Evolutionary conservation across 148 eudicot species (phyloP), one percentile per base, ranked within the genome.

Genomic region (Rhododendron henanense): DNA sequence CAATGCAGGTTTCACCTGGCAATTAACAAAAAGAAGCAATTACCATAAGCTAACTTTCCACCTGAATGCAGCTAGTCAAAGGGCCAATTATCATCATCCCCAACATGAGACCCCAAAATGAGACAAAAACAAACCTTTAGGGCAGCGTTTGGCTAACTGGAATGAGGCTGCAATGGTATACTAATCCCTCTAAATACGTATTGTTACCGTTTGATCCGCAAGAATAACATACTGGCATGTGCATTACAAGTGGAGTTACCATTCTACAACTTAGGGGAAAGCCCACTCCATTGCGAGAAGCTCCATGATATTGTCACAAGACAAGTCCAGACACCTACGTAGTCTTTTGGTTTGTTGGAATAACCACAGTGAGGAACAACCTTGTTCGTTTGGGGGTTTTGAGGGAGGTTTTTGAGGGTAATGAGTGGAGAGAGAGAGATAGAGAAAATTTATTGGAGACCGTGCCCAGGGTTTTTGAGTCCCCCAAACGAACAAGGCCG

Each of bases 1-100:
- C 86, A 96, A 87, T 7, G 98, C 98, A 41, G 98, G 96, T 87
- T 88, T 93, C 82, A 94, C 96, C 98, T 96, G 86, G 44, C 39
- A 86, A 87, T 53, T 7, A 78, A 57, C 69, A 48, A 71, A 85
- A 81, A 73, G 75, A 45, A 81, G 44, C 51, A 21, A 35, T 33
- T 35, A 63, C 25, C 81, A 55, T 39, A 37, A 75, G 23, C 19
- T 6, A 84, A 84, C 71, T 84, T 75, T 47, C 80, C 65, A 84
- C 28, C 33, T 47, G 53, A 84, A 48, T 28, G 65, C 19, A 74
- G 80, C 21, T 37, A 33, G 48, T 44, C 35, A 35, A 28, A 33
- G 53, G 81, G 31, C 51, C 14, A 63, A 14, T 39, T 82, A 61
- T 59, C 31, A 39, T 50, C n/a, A 57, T 50, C 33, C 74, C 51